phyloP scores from a whole-genome alignment of 345 rosid species.

The Pistacia integerrima region DNA sequence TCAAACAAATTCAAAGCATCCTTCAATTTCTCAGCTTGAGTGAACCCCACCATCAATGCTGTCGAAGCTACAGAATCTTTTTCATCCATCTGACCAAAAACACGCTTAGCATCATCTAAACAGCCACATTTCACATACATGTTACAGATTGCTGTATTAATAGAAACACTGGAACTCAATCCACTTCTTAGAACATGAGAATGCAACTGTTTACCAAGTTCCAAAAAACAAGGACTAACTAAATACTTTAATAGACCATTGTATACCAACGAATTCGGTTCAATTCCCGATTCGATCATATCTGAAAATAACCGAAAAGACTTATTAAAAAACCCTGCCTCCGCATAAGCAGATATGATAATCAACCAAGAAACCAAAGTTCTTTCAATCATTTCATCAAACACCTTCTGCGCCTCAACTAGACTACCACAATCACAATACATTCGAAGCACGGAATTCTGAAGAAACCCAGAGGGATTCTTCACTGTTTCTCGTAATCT shows the following conservation, averaged over 20 bases:
- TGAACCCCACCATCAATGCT: conserved; percentile 64
- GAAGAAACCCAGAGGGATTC: conserved; percentile 43
- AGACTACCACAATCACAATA: conserved; percentile 59
- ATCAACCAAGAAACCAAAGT: conserved; percentile 42
- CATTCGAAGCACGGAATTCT: conserved; percentile 47
- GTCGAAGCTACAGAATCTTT: conserved; percentile 64
- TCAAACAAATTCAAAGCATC: conserved; percentile 49
- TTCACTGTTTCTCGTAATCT: conserved; percentile 30
- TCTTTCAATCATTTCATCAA: conserved; percentile 64
- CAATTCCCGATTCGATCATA: conserved; percentile 41
- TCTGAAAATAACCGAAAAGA: conserved; percentile 43
- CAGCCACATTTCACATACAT: conserved; percentile 72
- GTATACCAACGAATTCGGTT: conserved; percentile 42
- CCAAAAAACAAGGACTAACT: conserved; percentile 36
- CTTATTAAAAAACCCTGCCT: conserved; percentile 32
- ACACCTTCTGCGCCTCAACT: conserved; percentile 53
- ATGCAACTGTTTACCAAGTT: conserved; percentile 63
- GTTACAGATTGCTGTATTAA: conserved; percentile 47
- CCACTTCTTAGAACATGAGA: conserved; percentile 55
- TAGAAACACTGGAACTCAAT: conserved; percentile 34
- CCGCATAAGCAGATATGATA: conserved; percentile 57
- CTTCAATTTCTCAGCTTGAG: conserved; percentile 44
- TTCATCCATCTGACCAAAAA: conserved; percentile 47
- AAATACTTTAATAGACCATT: conserved; percentile 48
- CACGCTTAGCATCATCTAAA: conserved; percentile 58